These are phyloP conservation scores for Epichloe sylvatica DNA, from an alignment of 2,329 filamentous ascomycete species.

Conservation along the genomic window DNA sequence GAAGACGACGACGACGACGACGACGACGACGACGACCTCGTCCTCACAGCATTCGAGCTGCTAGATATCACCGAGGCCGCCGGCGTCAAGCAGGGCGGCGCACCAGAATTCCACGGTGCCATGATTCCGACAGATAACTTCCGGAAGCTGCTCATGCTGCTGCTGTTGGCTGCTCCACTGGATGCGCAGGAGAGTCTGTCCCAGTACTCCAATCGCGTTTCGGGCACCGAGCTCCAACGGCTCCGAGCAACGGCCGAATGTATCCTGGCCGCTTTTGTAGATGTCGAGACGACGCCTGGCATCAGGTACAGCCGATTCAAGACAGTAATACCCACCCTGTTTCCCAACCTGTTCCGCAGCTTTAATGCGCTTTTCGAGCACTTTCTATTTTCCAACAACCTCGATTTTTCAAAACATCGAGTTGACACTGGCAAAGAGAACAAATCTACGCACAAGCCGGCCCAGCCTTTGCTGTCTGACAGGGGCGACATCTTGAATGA, in stretches of 20 bases:
- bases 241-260: slow-evolving; percentile 49
- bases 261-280: slow-evolving; percentile 51
- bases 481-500: slow-evolving; percentile 49
- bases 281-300: slow-evolving; percentile 48
- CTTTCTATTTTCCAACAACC: slow-evolving; percentile 60
- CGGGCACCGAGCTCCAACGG: slow-evolving; percentile 40
- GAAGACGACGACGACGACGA: slow-evolving; percentile 24
- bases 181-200: slow-evolving; percentile 51
- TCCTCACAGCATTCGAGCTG: slow-evolving; percentile 53
- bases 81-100: slow-evolving; percentile 40
- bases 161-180: slow-evolving; percentile 53
- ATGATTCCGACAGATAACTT: slow-evolving; percentile 64
- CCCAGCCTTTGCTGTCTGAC: slow-evolving; percentile 37
- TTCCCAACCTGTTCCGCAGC: slow-evolving; percentile 54
- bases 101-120: slow-evolving; percentile 41
- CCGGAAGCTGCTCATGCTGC: slow-evolving; percentile 53
- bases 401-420: slow-evolving; percentile 48
- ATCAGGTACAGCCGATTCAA: slow-evolving; percentile 50
- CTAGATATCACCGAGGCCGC: slow-evolving; percentile 51
- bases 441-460: slow-evolving; percentile 11
- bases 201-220: slow-evolving; percentile 41
- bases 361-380: slow-evolving; percentile 58
- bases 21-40: slow-evolving; percentile 37
- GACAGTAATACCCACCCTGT: slow-evolving; percentile 41
- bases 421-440: slow-evolving; percentile 4